Evolutionary conservation across 1,284 basidiomycete species (phyloP).

Genomic region (Ceratobasidium sp.): DNA sequence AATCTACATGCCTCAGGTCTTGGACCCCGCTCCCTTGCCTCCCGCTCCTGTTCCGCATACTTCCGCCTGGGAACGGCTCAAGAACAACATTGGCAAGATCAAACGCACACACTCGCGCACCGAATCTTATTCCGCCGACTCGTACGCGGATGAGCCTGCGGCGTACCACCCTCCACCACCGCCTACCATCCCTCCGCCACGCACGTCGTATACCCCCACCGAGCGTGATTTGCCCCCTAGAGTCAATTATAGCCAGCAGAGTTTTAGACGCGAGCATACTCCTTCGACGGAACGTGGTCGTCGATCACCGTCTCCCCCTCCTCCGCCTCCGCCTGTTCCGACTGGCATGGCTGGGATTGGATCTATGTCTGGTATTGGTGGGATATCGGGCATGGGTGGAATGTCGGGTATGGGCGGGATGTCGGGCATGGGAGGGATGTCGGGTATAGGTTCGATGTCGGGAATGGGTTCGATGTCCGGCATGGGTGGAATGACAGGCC

Average conservation of each 20-base stretch:
- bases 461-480: slow-evolving; percentile 5
- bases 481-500: slow-evolving; percentile 13
- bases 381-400: not conserved
- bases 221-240: slow-evolving; percentile 28
- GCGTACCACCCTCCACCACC: slow-evolving; percentile 5
- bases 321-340: not conserved
- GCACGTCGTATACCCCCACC: slow-evolving; percentile 10
- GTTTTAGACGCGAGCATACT: slow-evolving; percentile 5
- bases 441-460: slow-evolving; percentile 11
- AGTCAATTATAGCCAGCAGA: not conserved
- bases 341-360: slow-evolving; percentile 38
- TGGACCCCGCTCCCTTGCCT: slow-evolving; percentile 32
- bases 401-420: slow-evolving; percentile 21
- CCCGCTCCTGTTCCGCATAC: slow-evolving; percentile 10
- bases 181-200: slow-evolving; percentile 8
- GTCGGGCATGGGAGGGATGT: slow-evolving; percentile 21
- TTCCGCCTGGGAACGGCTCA: not conserved
- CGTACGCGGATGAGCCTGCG: slow-evolving; percentile 28
- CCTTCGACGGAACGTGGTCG: not conserved
- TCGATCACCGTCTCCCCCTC: slow-evolving; percentile 1
- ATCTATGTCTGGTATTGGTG: slow-evolving; percentile 3
- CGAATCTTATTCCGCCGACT: slow-evolving; percentile 21
- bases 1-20: slow-evolving; percentile 31
- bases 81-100: slow-evolving; percentile 33
- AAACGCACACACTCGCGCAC: slow-evolving; percentile 35